phyloP scores from a whole-genome alignment of 306 rosid genomes.

The Prunus padus region DNA sequence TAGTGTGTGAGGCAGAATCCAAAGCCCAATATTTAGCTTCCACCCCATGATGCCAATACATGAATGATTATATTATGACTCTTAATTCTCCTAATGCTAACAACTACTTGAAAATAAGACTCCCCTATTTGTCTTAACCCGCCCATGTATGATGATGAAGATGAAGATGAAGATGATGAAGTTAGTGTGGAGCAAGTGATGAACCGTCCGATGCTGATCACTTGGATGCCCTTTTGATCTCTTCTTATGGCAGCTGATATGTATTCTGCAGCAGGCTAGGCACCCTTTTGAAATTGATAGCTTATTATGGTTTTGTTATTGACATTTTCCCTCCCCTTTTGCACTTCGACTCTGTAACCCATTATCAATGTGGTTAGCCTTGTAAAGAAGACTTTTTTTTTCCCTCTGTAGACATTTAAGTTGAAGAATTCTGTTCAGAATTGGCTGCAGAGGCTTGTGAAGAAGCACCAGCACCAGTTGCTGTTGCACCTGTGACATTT shows the following conservation, averaged over 20 bases:
- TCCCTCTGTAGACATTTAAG: constrained; percentile 32
- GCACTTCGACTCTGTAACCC: constrained; percentile 19
- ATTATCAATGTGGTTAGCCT: constrained; percentile 44
- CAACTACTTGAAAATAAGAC: constrained; percentile 20
- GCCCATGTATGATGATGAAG: constrained; percentile 23
- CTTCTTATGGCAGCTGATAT: constrained; percentile 19
- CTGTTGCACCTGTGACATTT: constrained; percentile 42
- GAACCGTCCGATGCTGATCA: constrained; percentile 8
- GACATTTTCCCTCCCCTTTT: constrained; percentile 14
- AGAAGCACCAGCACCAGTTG: constrained; percentile 19
- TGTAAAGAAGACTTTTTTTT: constrained; percentile 23
- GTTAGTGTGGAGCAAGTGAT: neutral
- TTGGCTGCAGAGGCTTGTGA: constrained; percentile 49
- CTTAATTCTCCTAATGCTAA: constrained; percentile 46
- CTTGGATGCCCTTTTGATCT: constrained; percentile 21
- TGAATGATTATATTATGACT: constrained; percentile 40
- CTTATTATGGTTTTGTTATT: constrained; percentile 20
- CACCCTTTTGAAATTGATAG: constrained; percentile 19
- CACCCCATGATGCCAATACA: constrained; percentile 49
- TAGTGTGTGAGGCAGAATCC: constrained; percentile 75
- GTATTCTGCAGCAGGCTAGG: constrained; percentile 7
- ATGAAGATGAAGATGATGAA: neutral
- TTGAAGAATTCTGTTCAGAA: constrained; percentile 52
- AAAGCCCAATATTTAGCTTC: constrained; percentile 61
- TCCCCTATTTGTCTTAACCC: constrained; percentile 20